Evolutionary conservation across 2,329 filamentous ascomycete genomes (phyloP), one percentile per base, ranked within the genome.

Genomic region (Cordyceps fumosorosea): DNA sequence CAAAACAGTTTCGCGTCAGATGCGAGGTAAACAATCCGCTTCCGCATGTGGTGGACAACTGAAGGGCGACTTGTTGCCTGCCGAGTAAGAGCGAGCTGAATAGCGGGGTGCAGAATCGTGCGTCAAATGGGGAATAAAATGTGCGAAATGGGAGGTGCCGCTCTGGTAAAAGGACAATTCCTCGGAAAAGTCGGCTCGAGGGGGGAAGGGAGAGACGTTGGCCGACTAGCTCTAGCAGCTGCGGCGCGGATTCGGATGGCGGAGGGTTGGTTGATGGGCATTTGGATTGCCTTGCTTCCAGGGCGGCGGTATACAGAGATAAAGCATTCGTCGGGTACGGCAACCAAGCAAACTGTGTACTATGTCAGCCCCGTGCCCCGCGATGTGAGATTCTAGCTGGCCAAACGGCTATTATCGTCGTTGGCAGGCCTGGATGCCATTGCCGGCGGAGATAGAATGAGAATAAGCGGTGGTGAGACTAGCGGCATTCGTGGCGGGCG

Each of bases 141-240:
- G 2, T 34, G 14, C 24, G 47, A 42, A 44, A 14, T n/a, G 11
- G 29, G 8, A 48, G 37, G n/a, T 52, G 47, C 47, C 26, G 22
- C 56, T 22, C 12, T 18, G 8, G 37, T 12, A 20, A 16, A 44
- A 26, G 29, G 34, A 51, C 24, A 52, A 59, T 42, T 54, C 20
- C 24, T 34, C 57, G 57, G 57, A 54, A 60, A 32, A 54, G 57
- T 60, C 57, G 57, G 57, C 57, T 60, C 24, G 24, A 24, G 26
- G 20, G 51, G 42, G 42, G n/a, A 52, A 44, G n/a, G 56, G 42
- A 50, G 48, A 32, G 57, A 37, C 18, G 57, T 22, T 47, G 57
- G 45, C 40, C 47, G 48, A 54, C 57, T 60, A 20, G 16, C 29
- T 59, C n/a, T 32, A n/a, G 29, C 26, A 16, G 47, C 32, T 51